Percentiles rank a stretch among this genome's conserved stretches.
phyloP scores from a whole-genome alignment of 2,329 filamentous ascomycete species.

The Aspergillus carbonarius region DNA sequence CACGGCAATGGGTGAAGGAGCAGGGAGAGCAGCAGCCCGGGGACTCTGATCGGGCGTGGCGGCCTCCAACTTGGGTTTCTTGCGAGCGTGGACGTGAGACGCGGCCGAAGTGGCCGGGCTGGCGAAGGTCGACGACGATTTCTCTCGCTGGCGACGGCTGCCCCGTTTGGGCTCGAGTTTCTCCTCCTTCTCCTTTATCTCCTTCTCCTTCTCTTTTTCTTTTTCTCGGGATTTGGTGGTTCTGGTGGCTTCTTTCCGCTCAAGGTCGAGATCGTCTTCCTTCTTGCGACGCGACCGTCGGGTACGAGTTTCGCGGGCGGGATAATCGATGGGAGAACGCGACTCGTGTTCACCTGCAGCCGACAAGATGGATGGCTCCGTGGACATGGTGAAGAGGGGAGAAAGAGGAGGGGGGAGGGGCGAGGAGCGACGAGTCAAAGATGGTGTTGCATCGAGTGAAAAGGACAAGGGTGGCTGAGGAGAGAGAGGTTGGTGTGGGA shows the following conservation, averaged over 20 bases:
- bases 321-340: conserved; percentile 20
- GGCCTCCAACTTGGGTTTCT: conserved; percentile 45
- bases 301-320: conserved; percentile 30
- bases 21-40: neutral
- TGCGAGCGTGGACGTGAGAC: conserved; percentile 47
- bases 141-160: conserved; percentile 36
- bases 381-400: conserved; percentile 30
- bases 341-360: conserved; percentile 29
- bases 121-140: conserved; percentile 29
- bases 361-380: conserved; percentile 29
- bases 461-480: conserved; percentile 1
- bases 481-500: neutral
- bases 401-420: conserved; percentile 2
- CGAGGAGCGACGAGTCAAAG: neutral
- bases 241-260: conserved; percentile 30
- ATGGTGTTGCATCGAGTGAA: conserved; percentile 15
- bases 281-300: conserved; percentile 45
- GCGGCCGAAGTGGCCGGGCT: conserved; percentile 13
- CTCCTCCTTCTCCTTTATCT: conserved; percentile 24
- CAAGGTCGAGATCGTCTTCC: conserved; percentile 34
- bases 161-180: conserved; percentile 27
- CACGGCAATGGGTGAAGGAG: neutral
- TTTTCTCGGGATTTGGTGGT: conserved; percentile 20
- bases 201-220: conserved; percentile 18
- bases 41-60: conserved; percentile 14